phyloP scores from a whole-genome alignment of 1,284 basidiomycete genomes.

The Testicularia cyperi region DNA sequence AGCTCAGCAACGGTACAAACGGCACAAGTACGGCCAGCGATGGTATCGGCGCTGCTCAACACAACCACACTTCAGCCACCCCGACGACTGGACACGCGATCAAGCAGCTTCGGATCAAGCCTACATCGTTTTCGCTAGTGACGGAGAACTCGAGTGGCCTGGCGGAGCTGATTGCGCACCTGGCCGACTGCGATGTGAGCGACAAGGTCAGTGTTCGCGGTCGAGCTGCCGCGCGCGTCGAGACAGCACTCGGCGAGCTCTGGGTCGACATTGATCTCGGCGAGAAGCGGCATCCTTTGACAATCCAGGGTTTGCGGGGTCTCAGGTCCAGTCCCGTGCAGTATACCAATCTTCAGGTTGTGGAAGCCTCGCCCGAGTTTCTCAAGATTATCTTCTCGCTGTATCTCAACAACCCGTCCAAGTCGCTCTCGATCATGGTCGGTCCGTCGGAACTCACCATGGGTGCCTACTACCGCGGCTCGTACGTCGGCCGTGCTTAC shows the following conservation, averaged over 20 bases:
- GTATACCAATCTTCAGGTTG: conserved; percentile 41
- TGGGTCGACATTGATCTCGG: conserved; percentile 35
- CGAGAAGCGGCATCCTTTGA: conserved; percentile 14
- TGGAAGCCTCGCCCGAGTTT: conserved; percentile 29
- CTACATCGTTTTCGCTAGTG: conserved; percentile 17
- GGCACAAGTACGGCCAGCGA: too few species aligned
- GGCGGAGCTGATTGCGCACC: conserved; percentile 39
- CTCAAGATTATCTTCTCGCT: conserved; percentile 40
- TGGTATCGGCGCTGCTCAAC: too few species aligned
- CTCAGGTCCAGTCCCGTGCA: conserved; percentile 39
- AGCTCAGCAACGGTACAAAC: too few species aligned
- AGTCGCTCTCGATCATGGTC: conserved; percentile 22
- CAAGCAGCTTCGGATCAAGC: conserved; percentile 8
- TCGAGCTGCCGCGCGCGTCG: conserved; percentile 25
- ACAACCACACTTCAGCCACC: not conserved
- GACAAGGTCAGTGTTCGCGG: conserved; percentile 40
- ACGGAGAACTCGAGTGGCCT: conserved; percentile 11
- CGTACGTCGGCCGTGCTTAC: conserved; percentile 39
- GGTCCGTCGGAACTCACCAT: conserved; percentile 40
- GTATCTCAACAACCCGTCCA: conserved; percentile 46
- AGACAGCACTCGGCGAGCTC: conserved; percentile 34
- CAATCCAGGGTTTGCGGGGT: conserved; percentile 24
- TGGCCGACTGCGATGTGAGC: conserved; percentile 36
- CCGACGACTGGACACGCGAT: not conserved
- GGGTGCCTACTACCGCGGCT: conserved; percentile 38